Evolutionary conservation across 768 basidiomycete genomes (phyloP), one percentile per base, ranked within the genome.

Genomic region (Leucosporidium yakuticum): DNA sequence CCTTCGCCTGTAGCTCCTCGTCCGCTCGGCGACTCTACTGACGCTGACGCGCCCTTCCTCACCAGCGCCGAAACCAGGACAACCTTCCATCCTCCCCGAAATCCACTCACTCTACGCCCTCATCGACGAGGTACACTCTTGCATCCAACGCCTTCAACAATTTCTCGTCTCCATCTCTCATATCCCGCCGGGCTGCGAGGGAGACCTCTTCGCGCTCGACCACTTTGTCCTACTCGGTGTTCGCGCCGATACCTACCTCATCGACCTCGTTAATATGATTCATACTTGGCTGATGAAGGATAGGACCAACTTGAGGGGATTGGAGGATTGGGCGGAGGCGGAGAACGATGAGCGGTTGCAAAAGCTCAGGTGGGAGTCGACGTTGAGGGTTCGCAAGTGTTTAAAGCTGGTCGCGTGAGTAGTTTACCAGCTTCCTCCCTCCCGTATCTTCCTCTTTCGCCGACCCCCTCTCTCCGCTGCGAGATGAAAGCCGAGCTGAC

Each of bases 181-280:
- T 32, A 21, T 34, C 20, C 56, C 56, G 1, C 15, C 15, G 3
- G 70, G 58, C 19, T 29, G 47, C 47, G 70, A 68, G 21, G 58
- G 60, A n/a, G 62, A 67, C 3, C 64, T 61, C 11, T 68, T 55
- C 32, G 64, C 61, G 0, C 57, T 71, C 25, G 70, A 71, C 51
- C 67, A 71, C 32, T 68, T 60, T 29, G 63, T 71, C 29, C 61
- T 71, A 1, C 60, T 68, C 36, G 70, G 70, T 19, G 70, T 71
- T 0, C 54, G 70, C 6, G 61, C 62, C n/a, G 70, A 71, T 31
- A 32, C 67, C n/a, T 11, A 64, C 20, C 53, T 71, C 6, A 64
- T 71, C 23, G 70, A 71, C 61, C n/a, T 68, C 20, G 50, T 71
- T 64, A 68, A 68, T 31, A 60, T 71, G 4, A 58, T 65, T 51